These are phyloP conservation scores for Phialophora chinensis DNA, from an alignment of 2,329 filamentous ascomycete species.

Conservation along the genomic window DNA sequence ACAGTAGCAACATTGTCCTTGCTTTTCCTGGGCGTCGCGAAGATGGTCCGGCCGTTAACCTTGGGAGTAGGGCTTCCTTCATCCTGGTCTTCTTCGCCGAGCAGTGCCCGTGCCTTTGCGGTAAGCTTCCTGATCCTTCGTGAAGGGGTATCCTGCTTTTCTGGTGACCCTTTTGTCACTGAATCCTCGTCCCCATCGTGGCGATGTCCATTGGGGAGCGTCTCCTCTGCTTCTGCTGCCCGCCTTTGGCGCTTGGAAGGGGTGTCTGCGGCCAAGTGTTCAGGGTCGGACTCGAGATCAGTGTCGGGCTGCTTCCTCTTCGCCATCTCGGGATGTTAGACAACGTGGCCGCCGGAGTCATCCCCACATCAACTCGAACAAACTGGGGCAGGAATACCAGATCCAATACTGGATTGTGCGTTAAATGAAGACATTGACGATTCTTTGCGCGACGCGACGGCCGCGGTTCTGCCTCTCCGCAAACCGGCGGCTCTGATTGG, in stretches of 20 bases:
- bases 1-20: conserved; percentile 41
- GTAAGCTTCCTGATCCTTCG: conserved; percentile 24
- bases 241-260: conserved; percentile 33
- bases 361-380: neutral
- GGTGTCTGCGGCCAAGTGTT: conserved; percentile 19
- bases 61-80: conserved; percentile 36
- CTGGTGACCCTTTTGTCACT: conserved; percentile 47
- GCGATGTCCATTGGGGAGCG: conserved; percentile 17
- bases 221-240: conserved; percentile 7
- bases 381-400: neutral
- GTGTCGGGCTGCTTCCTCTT: conserved; percentile 30
- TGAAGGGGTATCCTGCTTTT: conserved; percentile 43
- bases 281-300: conserved; percentile 20
- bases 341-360: neutral
- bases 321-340: conserved; percentile 9
- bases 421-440: neutral
- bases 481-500: conserved; percentile 33
- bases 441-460: conserved; percentile 16
- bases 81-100: conserved; percentile 29
- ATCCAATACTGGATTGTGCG: neutral
- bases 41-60: conserved; percentile 46
- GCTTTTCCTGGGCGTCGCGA: conserved; percentile 50
- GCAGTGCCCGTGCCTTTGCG: conserved; percentile 16
- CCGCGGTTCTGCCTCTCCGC: conserved; percentile 24
- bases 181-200: conserved; percentile 8